These are phyloP conservation scores for Aegilops sharonensis DNA, from an alignment of 176 grass and related monocot genomes.

Conservation along the genomic window DNA sequence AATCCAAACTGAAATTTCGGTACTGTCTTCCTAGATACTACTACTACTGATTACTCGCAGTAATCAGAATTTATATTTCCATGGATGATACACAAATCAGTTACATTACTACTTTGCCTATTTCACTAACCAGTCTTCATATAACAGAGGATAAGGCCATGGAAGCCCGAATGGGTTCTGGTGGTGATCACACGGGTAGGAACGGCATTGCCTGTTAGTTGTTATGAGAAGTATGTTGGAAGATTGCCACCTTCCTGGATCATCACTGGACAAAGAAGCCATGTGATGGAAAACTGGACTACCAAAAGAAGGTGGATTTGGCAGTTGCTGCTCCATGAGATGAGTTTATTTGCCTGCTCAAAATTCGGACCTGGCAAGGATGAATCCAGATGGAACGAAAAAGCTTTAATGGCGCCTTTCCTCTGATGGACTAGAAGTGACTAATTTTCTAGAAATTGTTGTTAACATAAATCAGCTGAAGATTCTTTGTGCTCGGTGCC, in stretches of 20 bases:
- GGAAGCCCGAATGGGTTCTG: conserved; percentile 33
- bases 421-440: conserved; percentile 33
- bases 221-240: conserved; percentile 9
- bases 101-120: background rate
- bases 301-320: background rate
- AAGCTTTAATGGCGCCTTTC: background rate
- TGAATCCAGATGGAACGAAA: background rate
- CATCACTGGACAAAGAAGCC: conserved; percentile 28
- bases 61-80: background rate
- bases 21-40: background rate
- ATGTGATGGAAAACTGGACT: background rate
- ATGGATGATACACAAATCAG: background rate
- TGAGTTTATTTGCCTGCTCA: background rate
- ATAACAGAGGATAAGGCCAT: conserved; percentile 43
- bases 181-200: conserved; percentile 34
- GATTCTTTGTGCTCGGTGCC: background rate
- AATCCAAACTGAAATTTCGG: background rate
- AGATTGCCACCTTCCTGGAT: conserved; percentile 15
- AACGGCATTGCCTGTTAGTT: conserved; percentile 42
- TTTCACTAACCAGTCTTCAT: conserved; percentile 22
- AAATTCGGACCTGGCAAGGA: background rate
- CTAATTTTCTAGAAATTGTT: conserved; percentile 21
- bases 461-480: conserved; percentile 13
- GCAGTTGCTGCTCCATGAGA: background rate
- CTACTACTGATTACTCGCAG: background rate